Evolutionary conservation across 2,329 filamentous ascomycete species (phyloP).

Genomic region (Fusarium solani-melongenae): DNA sequence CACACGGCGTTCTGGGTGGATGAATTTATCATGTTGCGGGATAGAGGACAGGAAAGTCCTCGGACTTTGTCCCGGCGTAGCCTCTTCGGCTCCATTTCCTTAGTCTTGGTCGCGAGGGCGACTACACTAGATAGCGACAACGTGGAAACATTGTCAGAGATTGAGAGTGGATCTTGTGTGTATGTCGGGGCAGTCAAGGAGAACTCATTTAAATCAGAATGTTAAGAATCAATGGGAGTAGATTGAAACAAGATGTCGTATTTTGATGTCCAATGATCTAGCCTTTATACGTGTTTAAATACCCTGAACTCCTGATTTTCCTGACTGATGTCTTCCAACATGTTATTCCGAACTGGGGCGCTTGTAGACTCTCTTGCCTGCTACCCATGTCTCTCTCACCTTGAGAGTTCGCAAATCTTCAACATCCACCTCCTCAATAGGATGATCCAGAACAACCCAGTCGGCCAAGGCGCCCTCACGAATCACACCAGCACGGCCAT

Average conservation of each 20-base stretch:
- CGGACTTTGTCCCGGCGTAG: neutral
- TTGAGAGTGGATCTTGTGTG: neutral
- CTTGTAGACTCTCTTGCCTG: slow-evolving; percentile 62
- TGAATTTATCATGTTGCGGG: slow-evolving; percentile 19
- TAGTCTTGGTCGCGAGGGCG: neutral
- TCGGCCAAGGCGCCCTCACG: slow-evolving; percentile 71
- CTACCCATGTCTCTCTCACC: slow-evolving; percentile 77
- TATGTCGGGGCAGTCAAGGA: neutral
- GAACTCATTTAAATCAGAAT: neutral
- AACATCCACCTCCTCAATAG: slow-evolving; percentile 60
- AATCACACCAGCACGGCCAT: slow-evolving; percentile 69
- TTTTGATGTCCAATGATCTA: slow-evolving; percentile 5
- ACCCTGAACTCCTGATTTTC: neutral
- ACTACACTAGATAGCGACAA: neutral
- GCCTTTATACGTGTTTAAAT: neutral
- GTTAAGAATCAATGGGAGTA: neutral
- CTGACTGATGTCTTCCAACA: neutral
- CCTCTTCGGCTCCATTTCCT: neutral
- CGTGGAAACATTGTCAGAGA: neutral
- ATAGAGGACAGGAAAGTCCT: neutral
- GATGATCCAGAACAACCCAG: slow-evolving; percentile 75
- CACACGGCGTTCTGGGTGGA: slow-evolving; percentile 29
- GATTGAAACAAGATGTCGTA: neutral
- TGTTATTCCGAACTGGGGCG: slow-evolving; percentile 2
- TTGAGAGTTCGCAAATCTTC: slow-evolving; percentile 64